Evolutionary conservation across 768 basidiomycete species (phyloP).

Genomic region (Paxillus involutus): DNA sequence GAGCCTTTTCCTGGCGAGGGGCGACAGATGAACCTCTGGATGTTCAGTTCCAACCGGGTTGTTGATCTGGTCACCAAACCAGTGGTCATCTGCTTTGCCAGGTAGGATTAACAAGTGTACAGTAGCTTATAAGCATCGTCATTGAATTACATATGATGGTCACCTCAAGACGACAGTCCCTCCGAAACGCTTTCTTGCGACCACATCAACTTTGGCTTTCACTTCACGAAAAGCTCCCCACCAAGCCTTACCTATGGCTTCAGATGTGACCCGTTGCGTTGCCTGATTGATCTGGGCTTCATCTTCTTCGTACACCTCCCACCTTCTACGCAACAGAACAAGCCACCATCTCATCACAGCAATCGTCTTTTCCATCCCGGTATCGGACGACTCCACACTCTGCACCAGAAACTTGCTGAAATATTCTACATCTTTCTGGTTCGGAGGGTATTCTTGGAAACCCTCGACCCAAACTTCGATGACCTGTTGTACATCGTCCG

Average conservation of each 20-base stretch:
- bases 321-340: slow-evolving; percentile 62
- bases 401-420: slow-evolving; percentile 72
- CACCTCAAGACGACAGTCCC: slow-evolving; percentile 64
- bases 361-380: slow-evolving; percentile 67
- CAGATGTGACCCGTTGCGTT: slow-evolving; percentile 33
- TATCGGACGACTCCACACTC: slow-evolving; percentile 65
- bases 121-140: too few relatives aligned
- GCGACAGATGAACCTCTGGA: slow-evolving; percentile 33
- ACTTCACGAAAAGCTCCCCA: slow-evolving; percentile 77
- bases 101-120: background rate
- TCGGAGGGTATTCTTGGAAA: slow-evolving; percentile 62
- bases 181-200: slow-evolving; percentile 68
- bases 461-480: slow-evolving; percentile 76
- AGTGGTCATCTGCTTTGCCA: background rate
- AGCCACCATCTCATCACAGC: slow-evolving; percentile 84
- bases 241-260: slow-evolving; percentile 66
- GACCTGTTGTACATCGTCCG: slow-evolving; percentile 69
- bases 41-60: slow-evolving; percentile 8
- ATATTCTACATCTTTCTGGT: slow-evolving; percentile 70
- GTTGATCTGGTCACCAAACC: background rate
- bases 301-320: slow-evolving; percentile 53
- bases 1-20: slow-evolving; percentile 58
- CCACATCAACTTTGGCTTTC: slow-evolving; percentile 64
- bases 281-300: slow-evolving; percentile 33
- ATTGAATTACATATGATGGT: slow-evolving; percentile 7